A percentile compares a stretch with the other conserved stretches of the same genome.
phyloP scores from a whole-genome alignment of 2,329 filamentous ascomycete species.

The Colletotrichum musae region DNA sequence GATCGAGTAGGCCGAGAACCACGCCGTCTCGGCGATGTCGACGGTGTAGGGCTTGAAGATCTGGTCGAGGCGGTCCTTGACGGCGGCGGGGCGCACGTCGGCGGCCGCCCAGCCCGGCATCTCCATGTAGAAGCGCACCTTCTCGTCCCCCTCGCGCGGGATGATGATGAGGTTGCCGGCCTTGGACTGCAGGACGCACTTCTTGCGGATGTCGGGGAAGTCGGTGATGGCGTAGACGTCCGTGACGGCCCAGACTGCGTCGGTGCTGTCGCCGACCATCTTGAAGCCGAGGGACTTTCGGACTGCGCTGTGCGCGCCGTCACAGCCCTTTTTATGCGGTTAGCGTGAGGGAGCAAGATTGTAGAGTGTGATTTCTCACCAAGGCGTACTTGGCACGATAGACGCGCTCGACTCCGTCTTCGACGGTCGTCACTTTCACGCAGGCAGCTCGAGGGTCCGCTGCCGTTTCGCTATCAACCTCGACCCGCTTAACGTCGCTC shows the following conservation, averaged over 20 bases:
- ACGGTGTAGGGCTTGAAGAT: constrained; percentile 71
- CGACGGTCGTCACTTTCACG: constrained; percentile 54
- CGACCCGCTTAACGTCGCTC: constrained; percentile 63
- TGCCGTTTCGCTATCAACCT: constrained; percentile 59
- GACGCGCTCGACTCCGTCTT: constrained; percentile 52
- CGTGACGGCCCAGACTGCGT: constrained; percentile 71
- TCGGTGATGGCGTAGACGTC: constrained; percentile 69
- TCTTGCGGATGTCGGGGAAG: constrained; percentile 75
- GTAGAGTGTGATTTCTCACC: background rate
- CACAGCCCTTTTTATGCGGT: constrained; percentile 48
- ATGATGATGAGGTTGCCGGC: constrained; percentile 76
- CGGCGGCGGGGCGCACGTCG: constrained; percentile 64
- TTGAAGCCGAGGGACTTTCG: constrained; percentile 65
- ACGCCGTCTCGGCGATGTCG: constrained; percentile 74
- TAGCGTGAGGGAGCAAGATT: background rate
- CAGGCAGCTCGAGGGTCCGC: constrained; percentile 56
- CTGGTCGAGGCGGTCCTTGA: constrained; percentile 65
- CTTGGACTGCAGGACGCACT: constrained; percentile 67
- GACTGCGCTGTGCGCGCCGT: constrained; percentile 67
- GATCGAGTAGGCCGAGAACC: constrained; percentile 84
- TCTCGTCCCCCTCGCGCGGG: constrained; percentile 71
- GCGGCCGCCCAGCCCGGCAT: constrained; percentile 64
- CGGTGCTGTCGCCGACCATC: constrained; percentile 72
- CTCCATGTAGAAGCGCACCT: constrained; percentile 79
- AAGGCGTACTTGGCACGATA: constrained; percentile 34